phyloP scores from a whole-genome alignment of 2,329 filamentous ascomycete species.

The Pseudodiploospora longispora region DNA sequence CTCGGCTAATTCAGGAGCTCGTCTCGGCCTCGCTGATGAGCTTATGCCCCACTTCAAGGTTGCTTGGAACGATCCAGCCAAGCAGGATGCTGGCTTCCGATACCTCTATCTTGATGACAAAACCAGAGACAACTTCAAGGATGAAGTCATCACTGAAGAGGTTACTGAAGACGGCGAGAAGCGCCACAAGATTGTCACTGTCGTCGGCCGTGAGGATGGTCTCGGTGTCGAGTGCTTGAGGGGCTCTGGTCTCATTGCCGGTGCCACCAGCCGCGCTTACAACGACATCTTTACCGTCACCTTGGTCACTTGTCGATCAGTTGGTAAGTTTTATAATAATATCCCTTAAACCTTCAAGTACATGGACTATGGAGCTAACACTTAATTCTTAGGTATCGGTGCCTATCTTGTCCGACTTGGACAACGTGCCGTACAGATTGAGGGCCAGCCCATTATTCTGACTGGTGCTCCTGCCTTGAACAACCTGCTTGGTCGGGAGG shows the following conservation, averaged over 20 bases:
- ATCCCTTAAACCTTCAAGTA: constrained; percentile 1
- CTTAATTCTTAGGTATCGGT: constrained; percentile 61
- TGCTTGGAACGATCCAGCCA: constrained; percentile 80
- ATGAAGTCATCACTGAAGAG: constrained; percentile 68
- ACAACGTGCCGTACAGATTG: constrained; percentile 96
- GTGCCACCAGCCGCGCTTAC: constrained; percentile 93
- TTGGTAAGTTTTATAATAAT: constrained; percentile 51
- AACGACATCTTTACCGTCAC: constrained; percentile 99
- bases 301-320: constrained; percentile 92
- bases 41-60: constrained; percentile 95
- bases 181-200: constrained; percentile 86
- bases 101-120: constrained; percentile 91
- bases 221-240: constrained; percentile 96
- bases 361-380: constrained; percentile 20
- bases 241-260: constrained; percentile 95
- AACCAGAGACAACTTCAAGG: constrained; percentile 79
- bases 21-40: constrained; percentile 93
- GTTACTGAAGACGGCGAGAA: constrained; percentile 80
- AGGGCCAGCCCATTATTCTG: constrained; percentile 97
- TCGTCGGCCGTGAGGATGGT: constrained; percentile 89
- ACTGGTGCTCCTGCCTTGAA: constrained; percentile 96
- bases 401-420: constrained; percentile 97
- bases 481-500: constrained; percentile 94
- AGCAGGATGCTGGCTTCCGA: constrained; percentile 85
- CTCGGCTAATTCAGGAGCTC: constrained; percentile 97